phyloP scores from a whole-genome alignment of 2,329 filamentous ascomycete genomes.

The Exutisphaerella laricina region DNA sequence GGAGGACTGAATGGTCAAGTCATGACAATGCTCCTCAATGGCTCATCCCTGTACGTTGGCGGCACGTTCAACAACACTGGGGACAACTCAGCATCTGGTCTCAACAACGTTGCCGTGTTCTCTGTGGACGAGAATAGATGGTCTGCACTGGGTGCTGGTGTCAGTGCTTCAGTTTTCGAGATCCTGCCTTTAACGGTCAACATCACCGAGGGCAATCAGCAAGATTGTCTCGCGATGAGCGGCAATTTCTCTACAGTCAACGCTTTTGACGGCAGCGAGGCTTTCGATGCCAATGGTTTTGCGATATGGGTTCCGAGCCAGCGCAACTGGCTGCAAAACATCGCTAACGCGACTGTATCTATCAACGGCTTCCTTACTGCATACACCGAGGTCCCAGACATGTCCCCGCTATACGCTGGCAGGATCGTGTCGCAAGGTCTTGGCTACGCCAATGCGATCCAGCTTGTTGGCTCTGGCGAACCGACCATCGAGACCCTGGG shows the following conservation, averaged over 20 bases:
- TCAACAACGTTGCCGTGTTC: conserved; percentile 74
- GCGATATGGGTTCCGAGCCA: conserved; percentile 86
- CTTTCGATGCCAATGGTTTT: conserved; percentile 64
- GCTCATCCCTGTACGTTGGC: conserved; percentile 67
- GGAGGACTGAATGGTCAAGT: conserved; percentile 78
- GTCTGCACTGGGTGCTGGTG: conserved; percentile 74
- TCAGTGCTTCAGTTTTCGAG: conserved; percentile 62
- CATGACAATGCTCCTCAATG: conserved; percentile 62
- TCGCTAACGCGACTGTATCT: conserved; percentile 56
- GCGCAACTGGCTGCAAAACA: conserved; percentile 80
- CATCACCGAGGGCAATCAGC: conserved; percentile 60
- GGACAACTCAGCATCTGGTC: conserved; percentile 54
- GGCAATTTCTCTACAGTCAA: conserved; percentile 72
- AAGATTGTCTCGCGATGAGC: conserved; percentile 71
- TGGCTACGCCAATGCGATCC: conserved; percentile 65
- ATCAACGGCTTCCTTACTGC: conserved; percentile 70
- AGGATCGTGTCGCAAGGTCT: conserved; percentile 71
- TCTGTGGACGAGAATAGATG: conserved; percentile 64
- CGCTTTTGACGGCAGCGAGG: conserved; percentile 58
- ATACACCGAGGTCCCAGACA: conserved; percentile 58
- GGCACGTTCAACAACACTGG: conserved; percentile 76
- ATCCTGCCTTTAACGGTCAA: conserved; percentile 78
- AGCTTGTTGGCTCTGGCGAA: conserved; percentile 48
- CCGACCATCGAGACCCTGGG: conserved; percentile 46
- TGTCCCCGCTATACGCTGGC: conserved; percentile 70